Conservation (phyloP, 176 grass and related monocot species). For the Lolium perenne region DNA sequence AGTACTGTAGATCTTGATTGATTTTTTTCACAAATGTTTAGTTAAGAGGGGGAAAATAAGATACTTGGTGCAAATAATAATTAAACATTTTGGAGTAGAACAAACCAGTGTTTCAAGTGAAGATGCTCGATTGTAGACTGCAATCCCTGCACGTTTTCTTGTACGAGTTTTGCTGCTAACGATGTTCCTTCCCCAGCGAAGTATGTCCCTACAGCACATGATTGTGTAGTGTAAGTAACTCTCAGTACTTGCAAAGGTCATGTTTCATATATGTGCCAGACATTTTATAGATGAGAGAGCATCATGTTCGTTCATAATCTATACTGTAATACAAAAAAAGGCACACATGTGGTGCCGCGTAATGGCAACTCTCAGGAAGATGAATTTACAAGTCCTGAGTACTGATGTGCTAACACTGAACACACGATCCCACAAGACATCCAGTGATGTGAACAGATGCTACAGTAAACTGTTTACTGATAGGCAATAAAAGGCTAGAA, state of each 20-base stretch:
- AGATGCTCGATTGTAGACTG: constrained; percentile 90
- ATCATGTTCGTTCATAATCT: not conserved
- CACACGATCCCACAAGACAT: not conserved
- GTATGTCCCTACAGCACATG: constrained; percentile 70
- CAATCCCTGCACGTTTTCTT: constrained; percentile 82
- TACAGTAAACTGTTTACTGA: not conserved
- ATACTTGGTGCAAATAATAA: constrained; percentile 12
- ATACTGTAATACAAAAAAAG: not conserved
- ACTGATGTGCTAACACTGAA: not conserved
- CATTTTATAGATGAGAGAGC: not conserved
- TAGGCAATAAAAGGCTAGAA: constrained; percentile 12
- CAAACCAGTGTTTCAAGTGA: constrained; percentile 94
- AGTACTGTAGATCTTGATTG: not conserved
- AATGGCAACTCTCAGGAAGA: not conserved
- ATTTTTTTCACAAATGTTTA: too few species aligned
- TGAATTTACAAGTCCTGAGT: not conserved
- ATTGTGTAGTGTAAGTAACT: constrained; percentile 40
- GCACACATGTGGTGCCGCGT: not conserved
- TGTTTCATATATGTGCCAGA: not conserved
- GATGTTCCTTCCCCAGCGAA: constrained; percentile 94
- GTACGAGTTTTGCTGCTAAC: constrained; percentile 94
- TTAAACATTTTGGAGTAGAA: constrained; percentile 3
- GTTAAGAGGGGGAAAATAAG: not conserved
- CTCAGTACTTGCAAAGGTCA: not conserved
- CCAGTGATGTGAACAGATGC: not conserved